Evolutionary conservation across 2,329 filamentous ascomycete genomes (phyloP), one percentile per base, ranked within the genome.

Genomic region (Fonsecaea nubica): DNA sequence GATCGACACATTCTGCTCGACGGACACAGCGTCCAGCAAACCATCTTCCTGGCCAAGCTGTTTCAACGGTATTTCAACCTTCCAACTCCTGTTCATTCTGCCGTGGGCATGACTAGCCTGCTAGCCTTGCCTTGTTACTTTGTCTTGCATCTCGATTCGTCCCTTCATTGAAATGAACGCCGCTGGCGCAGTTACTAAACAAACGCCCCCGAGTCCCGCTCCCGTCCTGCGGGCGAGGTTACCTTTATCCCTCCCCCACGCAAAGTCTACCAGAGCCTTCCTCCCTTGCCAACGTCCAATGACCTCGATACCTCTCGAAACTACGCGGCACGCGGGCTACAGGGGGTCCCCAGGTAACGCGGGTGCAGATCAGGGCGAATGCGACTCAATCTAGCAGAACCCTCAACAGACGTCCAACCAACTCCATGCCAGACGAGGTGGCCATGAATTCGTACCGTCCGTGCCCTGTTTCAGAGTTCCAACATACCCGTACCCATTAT

Each of bases 1-100:
- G 56, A 63, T 60, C 60, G 56, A 63, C 58, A 18, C 33, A 53
- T 21, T 32, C 48, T 53, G 30, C 48, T 62, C 50, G 35, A 52
- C 32, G 38, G 38, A 45, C 35, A 42, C 48, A 40, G 15, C 12
- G 21, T 63, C 38, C 65, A 45, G 53, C 58, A 62, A 62, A 62
- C 58, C 36, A 54, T 38, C 58, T 8, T 42, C 48, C 21, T 38
- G 15, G 40, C 40, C 35, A 32, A 15, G 21, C 57, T 30, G 61
- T 58, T 63, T 55, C 56, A 58, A 15, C n/a, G 12, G 12, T 36
- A 15, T 60, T 9, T 7, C 42, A 54, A 33, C 33, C 48, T 18
- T 55, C 53, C 53, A 18, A 18, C 40, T 18, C 32, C 58, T 61
- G 18, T 12, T 38, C 30, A 30, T 38, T 36, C 15, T 52, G 45